Percentiles rank a stretch among this genome's conserved stretches.
These are phyloP conservation scores for Nicotiana paniculata DNA, from an alignment of 257 asterid species.

Conservation along the genomic window DNA sequence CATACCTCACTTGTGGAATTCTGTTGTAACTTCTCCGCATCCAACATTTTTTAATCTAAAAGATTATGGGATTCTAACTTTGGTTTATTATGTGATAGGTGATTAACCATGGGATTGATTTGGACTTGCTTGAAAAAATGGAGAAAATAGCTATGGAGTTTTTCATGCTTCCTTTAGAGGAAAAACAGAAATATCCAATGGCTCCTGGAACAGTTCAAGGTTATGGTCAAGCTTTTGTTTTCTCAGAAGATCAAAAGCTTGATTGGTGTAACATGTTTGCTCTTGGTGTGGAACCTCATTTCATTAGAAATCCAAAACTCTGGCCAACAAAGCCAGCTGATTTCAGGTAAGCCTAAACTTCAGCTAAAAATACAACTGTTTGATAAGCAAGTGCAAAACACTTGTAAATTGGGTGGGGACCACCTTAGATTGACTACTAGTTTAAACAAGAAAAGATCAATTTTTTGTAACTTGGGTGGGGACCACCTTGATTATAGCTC, in stretches of 20 bases:
- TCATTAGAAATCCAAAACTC: constrained; percentile 51
- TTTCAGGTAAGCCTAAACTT: constrained; percentile 44
- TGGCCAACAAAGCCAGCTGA: constrained; percentile 84
- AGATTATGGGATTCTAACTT: not conserved
- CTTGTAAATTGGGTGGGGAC: not conserved
- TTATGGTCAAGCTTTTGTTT: constrained; percentile 92
- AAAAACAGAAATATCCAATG: constrained; percentile 91
- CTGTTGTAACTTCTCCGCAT: not conserved
- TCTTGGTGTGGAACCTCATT: constrained; percentile 73
- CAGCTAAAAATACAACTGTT: not conserved
- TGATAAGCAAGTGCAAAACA: not conserved
- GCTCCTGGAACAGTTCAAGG: constrained; percentile 90
- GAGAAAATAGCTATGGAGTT: constrained; percentile 73
- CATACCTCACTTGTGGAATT: too few species aligned
- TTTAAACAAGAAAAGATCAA: not conserved
- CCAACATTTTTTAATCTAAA: not conserved
- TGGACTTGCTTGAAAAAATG: constrained; percentile 51
- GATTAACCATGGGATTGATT: constrained; percentile 75
- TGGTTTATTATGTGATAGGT: constrained; percentile 31
- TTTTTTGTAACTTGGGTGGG: not conserved
- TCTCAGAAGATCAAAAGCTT: constrained; percentile 86
- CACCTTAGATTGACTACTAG: not conserved
- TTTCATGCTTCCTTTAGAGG: constrained; percentile 85
- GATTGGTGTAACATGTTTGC: constrained; percentile 99
- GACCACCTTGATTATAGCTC: not conserved